A percentile compares a stretch with the other conserved stretches of the same genome.
phyloP scores from a whole-genome alignment of 2,329 filamentous ascomycete species.

The Sporothrix humicola region DNA sequence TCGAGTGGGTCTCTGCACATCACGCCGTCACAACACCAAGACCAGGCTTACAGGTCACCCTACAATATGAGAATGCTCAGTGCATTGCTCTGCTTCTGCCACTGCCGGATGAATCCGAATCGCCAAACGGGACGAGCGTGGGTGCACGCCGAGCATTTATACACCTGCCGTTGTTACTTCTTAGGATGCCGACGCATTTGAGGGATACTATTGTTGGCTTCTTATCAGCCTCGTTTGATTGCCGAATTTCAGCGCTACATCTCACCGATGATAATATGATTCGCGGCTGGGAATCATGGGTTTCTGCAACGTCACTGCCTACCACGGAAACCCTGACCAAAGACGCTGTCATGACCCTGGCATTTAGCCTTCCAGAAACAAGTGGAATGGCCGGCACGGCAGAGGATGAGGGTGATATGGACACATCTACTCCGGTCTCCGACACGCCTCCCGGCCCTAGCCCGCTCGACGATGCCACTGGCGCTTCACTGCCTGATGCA shows the following conservation, averaged over 20 bases:
- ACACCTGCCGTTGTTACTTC: conserved; percentile 57
- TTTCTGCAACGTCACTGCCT: conserved; percentile 48
- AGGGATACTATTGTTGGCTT: conserved; percentile 58
- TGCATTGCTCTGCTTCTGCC: conserved; percentile 61
- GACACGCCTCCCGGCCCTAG: neutral
- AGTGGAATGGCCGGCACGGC: too few species aligned
- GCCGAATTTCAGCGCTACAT: conserved; percentile 57
- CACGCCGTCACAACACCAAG: conserved; percentile 39
- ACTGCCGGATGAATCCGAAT: conserved; percentile 33
- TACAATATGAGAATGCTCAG: conserved; percentile 59
- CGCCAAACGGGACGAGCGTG: neutral
- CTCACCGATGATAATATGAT: conserved; percentile 59
- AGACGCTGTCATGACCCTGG: conserved; percentile 59
- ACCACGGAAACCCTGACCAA: conserved; percentile 46
- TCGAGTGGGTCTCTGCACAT: conserved; percentile 53
- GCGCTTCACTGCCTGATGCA: neutral
- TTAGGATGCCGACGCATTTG: conserved; percentile 61
- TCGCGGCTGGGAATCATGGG: conserved; percentile 58
- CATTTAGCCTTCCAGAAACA: conserved; percentile 45
- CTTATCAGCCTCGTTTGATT: conserved; percentile 61
- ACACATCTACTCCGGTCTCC: neutral
- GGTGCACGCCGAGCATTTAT: conserved; percentile 47
- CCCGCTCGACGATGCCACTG: neutral
- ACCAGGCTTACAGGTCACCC: conserved; percentile 52
- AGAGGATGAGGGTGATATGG: neutral